Evolutionary conservation across 2,329 filamentous ascomycete species (phyloP), one percentile per base, ranked within the genome.

Genomic region (Acrocalymma vagum): DNA sequence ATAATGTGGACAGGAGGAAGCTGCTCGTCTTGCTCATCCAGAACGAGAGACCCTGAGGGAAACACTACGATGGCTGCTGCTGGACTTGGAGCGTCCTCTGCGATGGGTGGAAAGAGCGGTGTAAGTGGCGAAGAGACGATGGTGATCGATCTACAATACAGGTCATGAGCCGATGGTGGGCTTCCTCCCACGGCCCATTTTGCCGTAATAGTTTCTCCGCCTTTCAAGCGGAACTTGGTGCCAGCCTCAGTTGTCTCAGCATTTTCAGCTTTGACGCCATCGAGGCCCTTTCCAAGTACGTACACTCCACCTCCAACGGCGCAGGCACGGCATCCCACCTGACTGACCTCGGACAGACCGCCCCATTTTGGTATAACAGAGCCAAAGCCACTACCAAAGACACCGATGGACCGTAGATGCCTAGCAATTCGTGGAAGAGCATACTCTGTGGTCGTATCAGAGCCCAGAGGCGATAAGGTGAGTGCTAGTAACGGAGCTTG

Each of bases 301-400:
- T 97, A 97, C 3, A 95, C 82, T 9, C 86, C 90, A 31, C 94
- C 94, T 23, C 93, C 93, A 6, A 99, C 94, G 14, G 93, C 93
- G 48, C 86, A 85, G 25, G 93, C 90, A 55, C 93, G 87, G 66
- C 94, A 97, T 4, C 86, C 89, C 16, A 96, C 91, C 74, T 99
- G 93, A 20, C 88, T 84, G 45, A 97, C 84, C 71, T 99, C 93
- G 21, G 90, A 87, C 30, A 88, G 78, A 18, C 93, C 91, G 30
- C 93, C 93, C 86, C 91, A 99, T 77, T 96, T 96, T 15, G 92
- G 87, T 53, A 95, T 83, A 9, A 99, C 84, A 30, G 90, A 89
- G 35, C 89, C 89, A 65, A 97, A 97, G 8, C 93, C 91, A 31
- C 88, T 82, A 0, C 93, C 93, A 57, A 96, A 93, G 4, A 89